Evolutionary conservation across 805 yeast species (phyloP).

Genomic region (Yamadazyma olivae): DNA sequence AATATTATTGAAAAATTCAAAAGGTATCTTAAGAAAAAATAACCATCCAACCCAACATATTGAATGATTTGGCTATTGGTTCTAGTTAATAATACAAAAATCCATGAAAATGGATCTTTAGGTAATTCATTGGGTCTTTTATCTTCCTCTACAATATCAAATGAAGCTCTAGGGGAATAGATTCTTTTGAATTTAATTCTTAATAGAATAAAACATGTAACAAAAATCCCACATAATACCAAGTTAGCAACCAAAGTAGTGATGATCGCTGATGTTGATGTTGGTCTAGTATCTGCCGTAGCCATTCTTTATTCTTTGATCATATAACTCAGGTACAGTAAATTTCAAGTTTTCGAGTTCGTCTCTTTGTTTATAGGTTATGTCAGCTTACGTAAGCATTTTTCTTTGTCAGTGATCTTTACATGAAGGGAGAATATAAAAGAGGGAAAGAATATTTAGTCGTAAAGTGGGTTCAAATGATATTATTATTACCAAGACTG

Average conservation of each 20-base stretch:
- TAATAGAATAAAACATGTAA: constrained; percentile 59
- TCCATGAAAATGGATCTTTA: constrained; percentile 67
- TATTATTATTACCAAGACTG: no score
- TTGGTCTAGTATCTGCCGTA: constrained; percentile 9
- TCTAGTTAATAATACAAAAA: constrained; percentile 57
- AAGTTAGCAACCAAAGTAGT: constrained; percentile 71
- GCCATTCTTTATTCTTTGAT: not conserved
- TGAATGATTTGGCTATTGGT: constrained; percentile 74
- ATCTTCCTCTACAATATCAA: constrained; percentile 54
- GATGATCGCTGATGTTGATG: constrained; percentile 70
- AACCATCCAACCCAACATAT: constrained; percentile 94
- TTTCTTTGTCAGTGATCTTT: no score
- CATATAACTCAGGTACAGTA: no score
- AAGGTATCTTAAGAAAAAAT: constrained; percentile 80
- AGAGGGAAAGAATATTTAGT: no score
- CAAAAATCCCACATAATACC: constrained; percentile 59
- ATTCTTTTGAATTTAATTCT: constrained; percentile 68
- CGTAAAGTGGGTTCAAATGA: no score
- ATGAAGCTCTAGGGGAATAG: constrained; percentile 78
- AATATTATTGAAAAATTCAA: constrained; percentile 52
- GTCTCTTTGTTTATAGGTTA: no score
- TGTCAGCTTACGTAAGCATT: no score
- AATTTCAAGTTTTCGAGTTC: no score
- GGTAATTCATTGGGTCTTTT: constrained; percentile 75
- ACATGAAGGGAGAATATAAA: no score